Evolutionary conservation across 2,329 filamentous ascomycete genomes (phyloP).

Genomic region (Fusarium vanettenii): DNA sequence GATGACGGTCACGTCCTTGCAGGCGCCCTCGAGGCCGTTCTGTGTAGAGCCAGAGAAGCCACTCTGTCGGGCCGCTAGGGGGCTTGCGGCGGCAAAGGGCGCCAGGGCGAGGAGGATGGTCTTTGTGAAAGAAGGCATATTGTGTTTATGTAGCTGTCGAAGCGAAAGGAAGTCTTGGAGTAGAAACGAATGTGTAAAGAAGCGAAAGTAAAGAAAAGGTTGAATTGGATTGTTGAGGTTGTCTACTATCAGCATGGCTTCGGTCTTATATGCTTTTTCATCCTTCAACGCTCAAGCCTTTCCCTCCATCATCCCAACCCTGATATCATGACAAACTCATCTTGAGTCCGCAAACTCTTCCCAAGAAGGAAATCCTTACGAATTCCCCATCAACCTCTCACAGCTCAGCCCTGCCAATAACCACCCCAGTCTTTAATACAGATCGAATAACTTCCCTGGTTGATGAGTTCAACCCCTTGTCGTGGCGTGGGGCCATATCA

Average conservation of each 20-base stretch:
- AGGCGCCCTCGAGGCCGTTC: slow-evolving; percentile 39
- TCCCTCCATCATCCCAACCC: not conserved
- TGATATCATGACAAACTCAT: not conserved
- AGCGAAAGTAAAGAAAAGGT: slow-evolving; percentile 1
- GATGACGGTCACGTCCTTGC: slow-evolving; percentile 59
- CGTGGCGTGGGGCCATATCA: not conserved
- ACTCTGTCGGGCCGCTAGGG: slow-evolving; percentile 29
- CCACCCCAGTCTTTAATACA: not conserved
- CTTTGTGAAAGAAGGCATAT: slow-evolving; percentile 33
- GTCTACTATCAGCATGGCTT: not conserved
- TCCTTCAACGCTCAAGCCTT: slow-evolving; percentile 20
- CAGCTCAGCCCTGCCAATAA: slow-evolving; percentile 13
- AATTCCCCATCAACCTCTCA: slow-evolving; percentile 12
- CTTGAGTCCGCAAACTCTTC: slow-evolving; percentile 29
- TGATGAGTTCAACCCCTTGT: not conserved
- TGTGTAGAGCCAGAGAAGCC: slow-evolving; percentile 31
- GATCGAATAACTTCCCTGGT: slow-evolving; percentile 4
- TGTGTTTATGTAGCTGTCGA: not conserved
- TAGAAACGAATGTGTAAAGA: slow-evolving; percentile 11
- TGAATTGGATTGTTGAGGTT: slow-evolving; percentile 20
- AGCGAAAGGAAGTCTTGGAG: slow-evolving; percentile 10
- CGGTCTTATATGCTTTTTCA: slow-evolving; percentile 19
- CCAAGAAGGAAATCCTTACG: slow-evolving; percentile 29
- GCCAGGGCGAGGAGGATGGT: slow-evolving; percentile 36
- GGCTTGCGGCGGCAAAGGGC: slow-evolving; percentile 38